Percentiles rank a stretch among this genome's conserved stretches.
These are phyloP conservation scores for Thalassiosira ordinaria DNA, from an alignment of 352 stramenopile genomes.

Conservation along the genomic window DNA sequence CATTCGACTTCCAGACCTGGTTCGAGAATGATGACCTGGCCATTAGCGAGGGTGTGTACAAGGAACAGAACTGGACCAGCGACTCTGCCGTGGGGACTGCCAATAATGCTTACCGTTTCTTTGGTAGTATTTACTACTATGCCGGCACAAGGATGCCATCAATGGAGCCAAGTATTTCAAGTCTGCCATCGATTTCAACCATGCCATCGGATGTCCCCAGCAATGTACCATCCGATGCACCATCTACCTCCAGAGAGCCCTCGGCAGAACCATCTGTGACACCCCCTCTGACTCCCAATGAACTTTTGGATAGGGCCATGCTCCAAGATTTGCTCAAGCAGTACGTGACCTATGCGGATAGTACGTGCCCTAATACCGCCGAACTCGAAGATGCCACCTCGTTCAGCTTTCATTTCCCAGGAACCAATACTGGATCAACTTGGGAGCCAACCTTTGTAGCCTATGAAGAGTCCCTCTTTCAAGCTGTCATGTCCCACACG, in stretches of 20 bases:
- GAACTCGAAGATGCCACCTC: not conserved
- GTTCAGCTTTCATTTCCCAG: constrained; percentile 35
- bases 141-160: not conserved
- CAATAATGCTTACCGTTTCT: constrained; percentile 1
- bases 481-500: constrained; percentile 41
- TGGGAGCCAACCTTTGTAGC: constrained; percentile 12
- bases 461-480: constrained; percentile 46
- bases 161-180: not conserved
- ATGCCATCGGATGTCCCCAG: not conserved
- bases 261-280: not conserved
- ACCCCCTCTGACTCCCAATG: too few relatives aligned
- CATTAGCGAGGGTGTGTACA: constrained; percentile 23
- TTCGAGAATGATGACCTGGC: constrained; percentile 28
- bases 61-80: not conserved
- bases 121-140: constrained; percentile 4
- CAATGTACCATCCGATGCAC: not conserved
- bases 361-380: too few relatives aligned
- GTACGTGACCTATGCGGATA: constrained; percentile 9
- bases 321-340: constrained; percentile 27
- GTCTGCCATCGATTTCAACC: not conserved
- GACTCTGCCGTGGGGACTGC: not conserved
- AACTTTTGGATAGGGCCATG: constrained; percentile 21
- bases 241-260: not conserved
- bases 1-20: constrained; percentile 24
- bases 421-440: constrained; percentile 15